Evolutionary conservation across 2,329 filamentous ascomycete species (phyloP).

Genomic region (Neofusicoccum parvum): DNA sequence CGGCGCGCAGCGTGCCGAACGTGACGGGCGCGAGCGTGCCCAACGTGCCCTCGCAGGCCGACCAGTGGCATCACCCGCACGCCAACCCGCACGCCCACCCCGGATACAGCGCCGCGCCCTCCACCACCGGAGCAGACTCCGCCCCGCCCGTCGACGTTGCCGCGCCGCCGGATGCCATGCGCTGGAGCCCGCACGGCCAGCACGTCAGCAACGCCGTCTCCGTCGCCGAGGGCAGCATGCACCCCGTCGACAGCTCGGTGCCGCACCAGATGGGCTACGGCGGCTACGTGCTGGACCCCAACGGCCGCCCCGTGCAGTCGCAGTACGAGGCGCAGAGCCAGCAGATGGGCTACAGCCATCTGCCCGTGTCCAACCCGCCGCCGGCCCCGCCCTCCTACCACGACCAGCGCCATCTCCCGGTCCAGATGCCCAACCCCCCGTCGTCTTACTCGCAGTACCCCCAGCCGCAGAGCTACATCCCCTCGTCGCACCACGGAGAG

Average conservation of each 20-base stretch:
- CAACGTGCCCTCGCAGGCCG: slow-evolving; percentile 33
- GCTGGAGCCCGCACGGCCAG: slow-evolving; percentile 36
- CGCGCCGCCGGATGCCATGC: slow-evolving; percentile 32
- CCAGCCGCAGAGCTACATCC: slow-evolving; percentile 26
- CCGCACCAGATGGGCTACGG: slow-evolving; percentile 22
- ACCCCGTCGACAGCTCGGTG: slow-evolving; percentile 17
- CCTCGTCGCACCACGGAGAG: slow-evolving; percentile 21
- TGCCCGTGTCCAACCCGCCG: slow-evolving; percentile 35
- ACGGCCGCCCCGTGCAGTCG: slow-evolving; percentile 42
- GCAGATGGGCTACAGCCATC: slow-evolving; percentile 34
- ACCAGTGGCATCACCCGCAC: slow-evolving; percentile 41
- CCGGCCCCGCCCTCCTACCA: slow-evolving; percentile 40
- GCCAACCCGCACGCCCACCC: slow-evolving; percentile 22
- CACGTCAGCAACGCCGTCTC: slow-evolving; percentile 37
- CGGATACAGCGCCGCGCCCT: slow-evolving; percentile 18
- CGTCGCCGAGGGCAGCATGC: slow-evolving; percentile 29
- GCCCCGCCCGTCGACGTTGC: slow-evolving; percentile 31
- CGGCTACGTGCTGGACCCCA: slow-evolving; percentile 40
- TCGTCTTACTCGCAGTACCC: slow-evolving; percentile 28
- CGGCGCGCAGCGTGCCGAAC: slow-evolving; percentile 40
- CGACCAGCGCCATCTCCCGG: slow-evolving; percentile 37
- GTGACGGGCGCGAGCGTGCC: slow-evolving; percentile 33
- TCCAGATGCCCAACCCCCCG: slow-evolving; percentile 35
- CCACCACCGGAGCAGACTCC: slow-evolving; percentile 15
- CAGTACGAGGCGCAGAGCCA: slow-evolving; percentile 37